Percentiles rank a stretch among this genome's conserved stretches.
These are phyloP conservation scores for Tricholoma sp. DNA, from an alignment of 768 basidiomycete species.

Conservation along the genomic window DNA sequence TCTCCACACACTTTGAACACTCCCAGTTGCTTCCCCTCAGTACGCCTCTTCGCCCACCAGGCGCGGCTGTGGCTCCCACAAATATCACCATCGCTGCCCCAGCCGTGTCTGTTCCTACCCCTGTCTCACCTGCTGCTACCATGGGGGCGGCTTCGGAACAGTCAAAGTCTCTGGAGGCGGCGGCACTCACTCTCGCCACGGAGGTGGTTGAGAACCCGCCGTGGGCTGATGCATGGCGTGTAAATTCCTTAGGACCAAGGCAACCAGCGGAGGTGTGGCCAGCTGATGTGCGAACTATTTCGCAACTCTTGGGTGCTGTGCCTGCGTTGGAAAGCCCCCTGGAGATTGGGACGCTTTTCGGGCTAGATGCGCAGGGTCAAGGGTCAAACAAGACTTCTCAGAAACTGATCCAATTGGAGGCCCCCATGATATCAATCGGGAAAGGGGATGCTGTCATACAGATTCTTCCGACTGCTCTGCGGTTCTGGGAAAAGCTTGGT, in stretches of 20 bases:
- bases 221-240: constrained; percentile 66
- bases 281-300: constrained; percentile 45
- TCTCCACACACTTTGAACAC: constrained; percentile 68
- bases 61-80: constrained; percentile 42
- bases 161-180: constrained; percentile 61
- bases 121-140: constrained; percentile 75
- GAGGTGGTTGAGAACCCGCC: constrained; percentile 72
- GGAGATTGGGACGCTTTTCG: constrained; percentile 41
- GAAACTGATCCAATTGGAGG: constrained; percentile 13
- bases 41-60: constrained; percentile 55
- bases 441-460: constrained; percentile 70
- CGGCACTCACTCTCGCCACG: constrained; percentile 53
- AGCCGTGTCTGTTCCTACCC: constrained; percentile 59
- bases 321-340: constrained; percentile 35
- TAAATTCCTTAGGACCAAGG: constrained; percentile 25
- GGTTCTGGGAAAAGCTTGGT: constrained; percentile 86
- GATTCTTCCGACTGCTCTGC: constrained; percentile 60
- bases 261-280: constrained; percentile 46
- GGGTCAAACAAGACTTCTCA: neutral
- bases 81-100: constrained; percentile 34
- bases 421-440: constrained; percentile 59
- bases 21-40: constrained; percentile 55
- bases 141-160: constrained; percentile 62
- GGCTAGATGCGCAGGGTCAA: constrained; percentile 23
- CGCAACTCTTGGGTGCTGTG: constrained; percentile 36